A percentile compares a stretch with the other conserved stretches of the same genome.
phyloP scores from a whole-genome alignment of 1,139 yeast species.

The Diutina sp. region DNA sequence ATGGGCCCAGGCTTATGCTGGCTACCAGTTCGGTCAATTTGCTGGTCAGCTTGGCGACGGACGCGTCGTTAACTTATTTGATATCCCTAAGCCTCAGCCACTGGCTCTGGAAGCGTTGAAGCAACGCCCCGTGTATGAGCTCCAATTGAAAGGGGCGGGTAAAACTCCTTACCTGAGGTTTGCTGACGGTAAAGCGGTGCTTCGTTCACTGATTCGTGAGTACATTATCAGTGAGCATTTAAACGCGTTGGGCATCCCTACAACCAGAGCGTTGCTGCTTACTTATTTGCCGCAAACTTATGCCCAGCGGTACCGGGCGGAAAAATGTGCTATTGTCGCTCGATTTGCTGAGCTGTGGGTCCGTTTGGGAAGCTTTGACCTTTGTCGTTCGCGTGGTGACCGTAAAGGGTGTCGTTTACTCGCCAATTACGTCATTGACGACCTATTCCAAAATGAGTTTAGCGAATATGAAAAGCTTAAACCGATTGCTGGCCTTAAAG shows the following conservation, averaged over 20 bases:
- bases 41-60: slow-evolving; percentile 98
- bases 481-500: slow-evolving; percentile 5
- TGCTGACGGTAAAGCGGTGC: slow-evolving; percentile 93
- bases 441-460: slow-evolving; percentile 39
- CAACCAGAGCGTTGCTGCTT: slow-evolving; percentile 72
- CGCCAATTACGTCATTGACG: slow-evolving; percentile 61
- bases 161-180: slow-evolving; percentile 84
- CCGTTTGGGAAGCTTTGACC: slow-evolving; percentile 81
- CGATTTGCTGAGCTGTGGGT: slow-evolving; percentile 84
- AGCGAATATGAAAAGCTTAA: slow-evolving; percentile 14
- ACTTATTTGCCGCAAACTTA: slow-evolving; percentile 59
- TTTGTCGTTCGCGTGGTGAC: slow-evolving; percentile 66
- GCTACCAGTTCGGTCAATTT: slow-evolving; percentile 92
- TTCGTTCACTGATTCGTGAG: slow-evolving; percentile 80
- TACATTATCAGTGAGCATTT: slow-evolving; percentile 77
- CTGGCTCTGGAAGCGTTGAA: slow-evolving; percentile 15
- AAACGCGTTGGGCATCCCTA: slow-evolving; percentile 72
- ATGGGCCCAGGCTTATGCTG: slow-evolving; percentile 86
- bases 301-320: slow-evolving; percentile 64
- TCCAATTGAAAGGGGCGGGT: slow-evolving; percentile 89
- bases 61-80: slow-evolving; percentile 73
- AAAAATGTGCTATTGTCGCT: slow-evolving; percentile 75
- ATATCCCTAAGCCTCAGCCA: slow-evolving; percentile 24
- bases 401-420: slow-evolving; percentile 46
- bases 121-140: slow-evolving; percentile 33